Evolutionary conservation across 164 flowering plant species (phyloP).

Genomic region (Vitis labrusca): DNA sequence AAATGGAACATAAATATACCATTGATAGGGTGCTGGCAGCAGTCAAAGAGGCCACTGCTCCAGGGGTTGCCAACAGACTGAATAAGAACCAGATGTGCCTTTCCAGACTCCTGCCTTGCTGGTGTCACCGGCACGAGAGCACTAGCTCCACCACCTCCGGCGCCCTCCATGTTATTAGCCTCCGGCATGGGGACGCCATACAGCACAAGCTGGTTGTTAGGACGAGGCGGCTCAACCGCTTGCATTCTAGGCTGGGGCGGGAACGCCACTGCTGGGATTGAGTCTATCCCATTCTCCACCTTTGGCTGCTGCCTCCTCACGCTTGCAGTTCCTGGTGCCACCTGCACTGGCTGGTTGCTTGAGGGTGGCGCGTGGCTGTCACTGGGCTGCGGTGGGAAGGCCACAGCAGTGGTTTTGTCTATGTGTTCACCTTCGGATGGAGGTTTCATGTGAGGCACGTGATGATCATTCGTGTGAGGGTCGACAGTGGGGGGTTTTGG

Average conservation of each 20-base stretch:
- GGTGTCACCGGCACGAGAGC: neutral
- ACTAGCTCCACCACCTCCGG: neutral
- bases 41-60: conserved; percentile 13
- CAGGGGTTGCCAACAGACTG: conserved; percentile 4
- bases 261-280: neutral
- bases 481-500: neutral
- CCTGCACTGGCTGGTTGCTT: neutral
- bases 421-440: neutral
- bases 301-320: too few relatives aligned
- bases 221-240: neutral
- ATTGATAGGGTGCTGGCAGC: conserved; percentile 6
- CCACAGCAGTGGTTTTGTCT: neutral
- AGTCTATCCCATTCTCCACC: neutral
- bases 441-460: too few relatives aligned
- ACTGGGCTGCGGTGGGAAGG: neutral
- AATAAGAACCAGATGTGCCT: conserved; percentile 1
- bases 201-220: neutral
- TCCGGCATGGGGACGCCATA: neutral
- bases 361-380: neutral
- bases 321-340: neutral
- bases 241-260: neutral
- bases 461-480: neutral
- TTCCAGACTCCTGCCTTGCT: neutral
- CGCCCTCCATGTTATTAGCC: too few relatives aligned
- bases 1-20: neutral